Evolutionary conservation across 306 rosid genomes (phyloP).

Genomic region (Cucumis hystrix): DNA sequence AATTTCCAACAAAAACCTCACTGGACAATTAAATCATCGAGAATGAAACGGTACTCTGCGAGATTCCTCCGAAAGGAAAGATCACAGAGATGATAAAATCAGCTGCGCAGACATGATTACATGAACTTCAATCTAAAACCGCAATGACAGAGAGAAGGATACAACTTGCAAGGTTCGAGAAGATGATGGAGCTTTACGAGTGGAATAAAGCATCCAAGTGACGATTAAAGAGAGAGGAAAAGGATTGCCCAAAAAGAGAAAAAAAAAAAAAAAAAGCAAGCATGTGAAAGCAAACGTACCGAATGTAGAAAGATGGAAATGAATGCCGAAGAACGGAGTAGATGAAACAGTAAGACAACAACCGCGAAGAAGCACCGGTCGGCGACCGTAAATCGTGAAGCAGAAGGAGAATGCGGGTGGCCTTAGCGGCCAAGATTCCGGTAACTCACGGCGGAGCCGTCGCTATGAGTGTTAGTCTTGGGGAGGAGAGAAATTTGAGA

Average conservation of each 20-base stretch:
- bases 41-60: background rate
- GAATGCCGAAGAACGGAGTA: background rate
- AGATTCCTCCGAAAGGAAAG: background rate
- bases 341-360: slow-evolving; percentile 36
- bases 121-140: background rate
- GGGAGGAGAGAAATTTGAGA: background rate
- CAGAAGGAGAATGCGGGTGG: background rate
- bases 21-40: background rate
- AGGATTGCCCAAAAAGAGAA: background rate
- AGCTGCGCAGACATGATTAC: background rate
- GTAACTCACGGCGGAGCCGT: slow-evolving; percentile 7
- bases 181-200: slow-evolving; percentile 14
- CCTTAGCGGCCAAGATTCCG: background rate
- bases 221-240: background rate
- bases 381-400: slow-evolving; percentile 20
- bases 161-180: background rate
- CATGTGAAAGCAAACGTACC: background rate
- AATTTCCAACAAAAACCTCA: background rate
- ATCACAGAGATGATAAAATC: background rate
- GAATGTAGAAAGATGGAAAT: background rate
- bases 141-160: background rate
- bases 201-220: slow-evolving; percentile 12
- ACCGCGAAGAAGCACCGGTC: slow-evolving; percentile 11
- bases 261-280: background rate
- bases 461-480: slow-evolving; percentile 5